phyloP scores from a whole-genome alignment of 441 rosid species.

The Gossypium aridum region DNA sequence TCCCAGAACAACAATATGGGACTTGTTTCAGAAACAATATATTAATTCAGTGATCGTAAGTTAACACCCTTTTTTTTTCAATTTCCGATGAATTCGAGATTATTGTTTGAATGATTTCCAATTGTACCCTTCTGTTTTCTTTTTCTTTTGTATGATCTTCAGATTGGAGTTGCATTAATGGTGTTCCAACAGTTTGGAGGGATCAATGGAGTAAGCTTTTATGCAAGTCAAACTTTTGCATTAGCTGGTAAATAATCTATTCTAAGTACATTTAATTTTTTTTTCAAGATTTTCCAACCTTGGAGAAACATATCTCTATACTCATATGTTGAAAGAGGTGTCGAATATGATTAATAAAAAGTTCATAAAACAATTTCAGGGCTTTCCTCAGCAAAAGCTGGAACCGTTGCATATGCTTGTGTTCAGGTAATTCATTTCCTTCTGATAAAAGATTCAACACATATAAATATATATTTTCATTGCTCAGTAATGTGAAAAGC shows the following conservation, averaged over 20 bases:
- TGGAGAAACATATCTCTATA: too few species aligned
- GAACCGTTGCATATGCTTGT: conserved; percentile 80
- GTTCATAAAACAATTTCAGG: conserved; percentile 34
- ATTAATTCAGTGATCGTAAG: conserved; percentile 63
- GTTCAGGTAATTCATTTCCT: conserved; percentile 43
- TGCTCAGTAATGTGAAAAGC: not conserved
- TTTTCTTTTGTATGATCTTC: conserved; percentile 6
- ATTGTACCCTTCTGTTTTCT: not conserved
- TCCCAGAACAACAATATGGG: conserved; percentile 55
- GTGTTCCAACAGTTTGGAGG: conserved; percentile 81
- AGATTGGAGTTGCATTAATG: conserved; percentile 90
- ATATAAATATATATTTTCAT: not conserved
- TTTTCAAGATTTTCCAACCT: not conserved
- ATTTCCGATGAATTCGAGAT: not conserved
- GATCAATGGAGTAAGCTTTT: conserved; percentile 74
- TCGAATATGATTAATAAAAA: not conserved
- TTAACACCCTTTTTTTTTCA: not conserved
- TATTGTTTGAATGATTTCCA: not conserved
- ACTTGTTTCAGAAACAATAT: conserved; percentile 56
- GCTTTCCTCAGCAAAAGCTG: conserved; percentile 62
- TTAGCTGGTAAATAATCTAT: conserved; percentile 51
- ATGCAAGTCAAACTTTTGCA: conserved; percentile 78
- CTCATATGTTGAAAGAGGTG: too few species aligned
- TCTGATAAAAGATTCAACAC: not conserved
- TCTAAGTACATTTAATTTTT: not conserved